Percentiles rank a stretch among this genome's conserved stretches.
These are phyloP conservation scores for Biancaea sappan DNA, from an alignment of 306 rosid genomes.

Conservation along the genomic window DNA sequence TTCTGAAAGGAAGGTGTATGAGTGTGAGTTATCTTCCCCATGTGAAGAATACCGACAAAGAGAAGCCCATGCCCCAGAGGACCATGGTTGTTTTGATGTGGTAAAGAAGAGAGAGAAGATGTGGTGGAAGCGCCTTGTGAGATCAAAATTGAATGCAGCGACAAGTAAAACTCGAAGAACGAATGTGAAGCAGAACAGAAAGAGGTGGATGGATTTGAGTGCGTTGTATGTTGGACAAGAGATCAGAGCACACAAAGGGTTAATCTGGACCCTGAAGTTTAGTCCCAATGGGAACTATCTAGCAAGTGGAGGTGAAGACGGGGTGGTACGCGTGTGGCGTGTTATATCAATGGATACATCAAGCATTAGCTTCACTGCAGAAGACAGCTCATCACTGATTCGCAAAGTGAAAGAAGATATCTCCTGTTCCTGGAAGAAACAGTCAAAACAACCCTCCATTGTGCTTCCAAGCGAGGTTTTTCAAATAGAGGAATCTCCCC, in stretches of 20 bases:
- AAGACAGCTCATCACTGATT: slow-evolving; percentile 18
- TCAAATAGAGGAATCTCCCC: slow-evolving; percentile 60
- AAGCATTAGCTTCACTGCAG: slow-evolving; percentile 26
- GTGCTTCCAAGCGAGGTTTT: slow-evolving; percentile 60
- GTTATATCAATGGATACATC: slow-evolving; percentile 46
- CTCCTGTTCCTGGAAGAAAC: slow-evolving; percentile 39
- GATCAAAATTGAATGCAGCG: slow-evolving; percentile 32
- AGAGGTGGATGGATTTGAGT: slow-evolving; percentile 57
- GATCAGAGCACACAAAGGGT: slow-evolving; percentile 64
- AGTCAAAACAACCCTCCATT: slow-evolving; percentile 39
- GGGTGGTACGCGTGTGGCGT: slow-evolving; percentile 69
- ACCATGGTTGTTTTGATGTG: slow-evolving; percentile 28
- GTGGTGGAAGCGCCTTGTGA: slow-evolving; percentile 56
- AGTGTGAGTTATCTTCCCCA: slow-evolving; percentile 8
- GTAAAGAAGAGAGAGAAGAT: slow-evolving; percentile 39
- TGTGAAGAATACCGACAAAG: slow-evolving; percentile 10
- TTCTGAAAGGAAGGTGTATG: slow-evolving; percentile 20
- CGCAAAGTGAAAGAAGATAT: slow-evolving; percentile 37
- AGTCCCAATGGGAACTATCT: slow-evolving; percentile 71
- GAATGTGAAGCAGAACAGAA: slow-evolving; percentile 52
- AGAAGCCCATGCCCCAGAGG: slow-evolving; percentile 43
- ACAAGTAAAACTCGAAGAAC: slow-evolving; percentile 37
- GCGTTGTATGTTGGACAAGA: slow-evolving; percentile 60
- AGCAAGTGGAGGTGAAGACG: slow-evolving; percentile 87
- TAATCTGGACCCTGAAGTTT: slow-evolving; percentile 75